Percentiles rank a stretch among this genome's conserved stretches.
phyloP scores from a whole-genome alignment of 176 grass and related monocot species.

The Puccinellia tenuiflora region DNA sequence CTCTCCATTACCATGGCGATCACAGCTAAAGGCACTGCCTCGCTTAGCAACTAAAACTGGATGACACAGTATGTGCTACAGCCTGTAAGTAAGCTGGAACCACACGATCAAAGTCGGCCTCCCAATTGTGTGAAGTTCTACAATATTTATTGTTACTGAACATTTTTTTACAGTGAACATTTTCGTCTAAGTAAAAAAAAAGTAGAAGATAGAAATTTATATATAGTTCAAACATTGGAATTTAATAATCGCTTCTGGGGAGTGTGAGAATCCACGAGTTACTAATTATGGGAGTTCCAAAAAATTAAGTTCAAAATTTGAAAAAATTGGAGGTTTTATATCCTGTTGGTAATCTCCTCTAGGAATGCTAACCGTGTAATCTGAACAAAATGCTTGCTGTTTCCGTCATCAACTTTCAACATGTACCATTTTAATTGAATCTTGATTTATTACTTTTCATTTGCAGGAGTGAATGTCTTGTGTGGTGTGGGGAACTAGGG shows the following conservation, averaged over 20 bases:
- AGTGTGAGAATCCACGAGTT: background rate
- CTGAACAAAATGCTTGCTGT: background rate
- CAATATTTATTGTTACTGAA: too few relatives aligned
- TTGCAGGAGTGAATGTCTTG: slow-evolving; percentile 62
- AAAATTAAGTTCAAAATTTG: too few relatives aligned
- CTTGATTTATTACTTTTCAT: background rate
- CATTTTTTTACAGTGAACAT: background rate
- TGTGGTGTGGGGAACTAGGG: slow-evolving; percentile 64
- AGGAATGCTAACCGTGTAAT: background rate
- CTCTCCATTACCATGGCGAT: background rate
- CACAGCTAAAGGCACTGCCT: background rate
- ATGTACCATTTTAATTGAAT: background rate
- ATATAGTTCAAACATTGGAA: background rate
- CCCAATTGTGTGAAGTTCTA: too few relatives aligned
- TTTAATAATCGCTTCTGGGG: background rate
- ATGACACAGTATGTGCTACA: too few relatives aligned
- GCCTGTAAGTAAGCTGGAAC: too few relatives aligned
- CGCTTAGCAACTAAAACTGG: background rate
- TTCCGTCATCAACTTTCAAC: background rate
- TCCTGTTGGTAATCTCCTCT: background rate
- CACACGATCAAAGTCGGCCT: too few relatives aligned
- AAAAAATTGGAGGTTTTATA: background rate
- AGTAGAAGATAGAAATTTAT: background rate
- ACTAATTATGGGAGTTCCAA: too few relatives aligned
- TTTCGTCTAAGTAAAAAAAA: background rate